phyloP scores from a whole-genome alignment of 1,284 basidiomycete genomes.

The Fomes fomentarius region DNA sequence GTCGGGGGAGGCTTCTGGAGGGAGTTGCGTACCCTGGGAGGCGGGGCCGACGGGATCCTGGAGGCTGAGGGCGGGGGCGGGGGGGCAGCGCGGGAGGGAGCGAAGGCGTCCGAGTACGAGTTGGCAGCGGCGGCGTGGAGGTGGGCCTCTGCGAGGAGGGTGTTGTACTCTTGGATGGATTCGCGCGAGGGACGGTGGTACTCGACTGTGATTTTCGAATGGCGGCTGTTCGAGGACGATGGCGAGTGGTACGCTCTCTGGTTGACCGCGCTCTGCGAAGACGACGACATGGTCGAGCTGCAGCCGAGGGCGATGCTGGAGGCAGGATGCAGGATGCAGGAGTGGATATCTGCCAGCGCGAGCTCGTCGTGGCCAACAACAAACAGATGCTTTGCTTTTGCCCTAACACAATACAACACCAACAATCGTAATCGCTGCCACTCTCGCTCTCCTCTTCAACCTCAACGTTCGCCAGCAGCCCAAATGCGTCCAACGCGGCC shows the following conservation, averaged over 20 bases:
- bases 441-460: not conserved
- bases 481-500: slow-evolving; percentile 11
- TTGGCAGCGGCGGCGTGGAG: slow-evolving; percentile 55
- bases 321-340: slow-evolving; percentile 3
- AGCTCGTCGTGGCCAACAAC: slow-evolving; percentile 22
- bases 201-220: slow-evolving; percentile 74
- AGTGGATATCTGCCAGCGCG: slow-evolving; percentile 6
- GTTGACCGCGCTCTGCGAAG: slow-evolving; percentile 43
- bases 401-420: slow-evolving; percentile 12
- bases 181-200: slow-evolving; percentile 68
- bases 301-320: slow-evolving; percentile 8
- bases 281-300: slow-evolving; percentile 30
- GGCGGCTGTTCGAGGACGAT: slow-evolving; percentile 42
- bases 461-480: too few relatives aligned
- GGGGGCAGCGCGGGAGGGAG: slow-evolving; percentile 58
- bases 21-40: slow-evolving; percentile 51
- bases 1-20: slow-evolving; percentile 61
- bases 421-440: slow-evolving; percentile 17
- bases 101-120: slow-evolving; percentile 45
- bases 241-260: slow-evolving; percentile 35
- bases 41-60: slow-evolving; percentile 32
- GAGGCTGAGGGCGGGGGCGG: slow-evolving; percentile 45
- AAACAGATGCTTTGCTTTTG: not conserved
- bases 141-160: slow-evolving; percentile 65
- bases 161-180: slow-evolving; percentile 70